Evolutionary conservation across 176 grass and related monocot species (phyloP).

Genomic region (Cymbopogon citratus): DNA sequence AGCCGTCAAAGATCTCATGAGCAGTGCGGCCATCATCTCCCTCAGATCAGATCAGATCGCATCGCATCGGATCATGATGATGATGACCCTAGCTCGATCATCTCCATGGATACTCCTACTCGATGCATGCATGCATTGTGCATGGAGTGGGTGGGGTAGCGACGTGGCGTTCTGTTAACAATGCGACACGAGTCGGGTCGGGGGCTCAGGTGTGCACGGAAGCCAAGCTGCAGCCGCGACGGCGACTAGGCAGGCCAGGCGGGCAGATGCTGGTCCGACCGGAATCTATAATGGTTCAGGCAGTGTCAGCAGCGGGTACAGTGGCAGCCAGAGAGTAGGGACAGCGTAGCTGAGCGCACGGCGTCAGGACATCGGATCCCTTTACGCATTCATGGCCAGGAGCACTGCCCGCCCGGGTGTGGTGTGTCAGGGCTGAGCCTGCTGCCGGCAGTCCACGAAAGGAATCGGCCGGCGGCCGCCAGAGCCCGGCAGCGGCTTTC

Average conservation of each 20-base stretch:
- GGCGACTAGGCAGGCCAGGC: neutral
- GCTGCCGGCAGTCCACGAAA: neutral
- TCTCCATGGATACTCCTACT: too few species aligned
- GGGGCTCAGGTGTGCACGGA: neutral
- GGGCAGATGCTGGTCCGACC: neutral
- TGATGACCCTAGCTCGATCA: neutral
- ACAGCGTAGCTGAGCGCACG: slow-evolving; percentile 19
- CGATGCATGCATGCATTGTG: neutral
- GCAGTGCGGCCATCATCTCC: neutral
- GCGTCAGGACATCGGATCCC: slow-evolving; percentile 38
- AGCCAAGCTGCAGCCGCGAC: neutral
- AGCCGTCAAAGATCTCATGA: slow-evolving; percentile 20
- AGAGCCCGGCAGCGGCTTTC: slow-evolving; percentile 7
- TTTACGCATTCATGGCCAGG: slow-evolving; percentile 30
- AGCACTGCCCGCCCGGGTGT: neutral
- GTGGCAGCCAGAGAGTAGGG: neutral
- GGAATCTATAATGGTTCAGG: slow-evolving; percentile 19
- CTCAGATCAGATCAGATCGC: neutral
- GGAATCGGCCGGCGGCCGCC: neutral
- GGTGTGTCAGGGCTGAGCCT: too few species aligned
- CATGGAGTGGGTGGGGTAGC: too few species aligned
- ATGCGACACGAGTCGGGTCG: neutral
- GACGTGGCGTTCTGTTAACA: neutral
- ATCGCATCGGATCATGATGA: neutral
- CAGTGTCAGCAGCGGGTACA: neutral